Percentiles rank a stretch among this genome's conserved stretches.
These are phyloP conservation scores for Gonapodya sp. DNA, from an alignment of 192 early-diverging fungal genomes.

Conservation along the genomic window DNA sequence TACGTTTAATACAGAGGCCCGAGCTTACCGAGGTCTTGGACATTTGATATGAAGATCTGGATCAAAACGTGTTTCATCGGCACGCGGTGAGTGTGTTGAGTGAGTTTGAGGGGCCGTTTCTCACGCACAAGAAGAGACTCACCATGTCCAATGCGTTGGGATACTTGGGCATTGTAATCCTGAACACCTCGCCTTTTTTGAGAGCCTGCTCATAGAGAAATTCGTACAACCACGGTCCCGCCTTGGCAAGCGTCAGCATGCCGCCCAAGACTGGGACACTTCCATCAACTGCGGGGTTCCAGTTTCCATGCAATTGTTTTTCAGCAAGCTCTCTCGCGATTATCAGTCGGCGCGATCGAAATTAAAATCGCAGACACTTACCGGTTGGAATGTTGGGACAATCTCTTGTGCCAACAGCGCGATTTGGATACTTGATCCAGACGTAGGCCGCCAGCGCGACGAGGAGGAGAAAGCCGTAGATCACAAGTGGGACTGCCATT, in stretches of 20 bases:
- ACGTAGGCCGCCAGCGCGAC: neutral
- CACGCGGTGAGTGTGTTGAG: too few species aligned
- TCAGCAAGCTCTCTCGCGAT: neutral
- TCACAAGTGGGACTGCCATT: neutral
- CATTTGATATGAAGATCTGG: neutral
- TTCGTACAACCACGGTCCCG: neutral
- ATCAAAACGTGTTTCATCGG: too few species aligned
- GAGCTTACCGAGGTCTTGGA: neutral
- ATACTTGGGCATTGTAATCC: neutral
- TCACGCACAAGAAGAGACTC: too few species aligned
- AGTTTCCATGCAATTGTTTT: neutral
- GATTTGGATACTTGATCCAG: neutral
- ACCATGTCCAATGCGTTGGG: neutral
- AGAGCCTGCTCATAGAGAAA: neutral
- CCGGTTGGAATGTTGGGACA: neutral
- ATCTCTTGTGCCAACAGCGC: neutral
- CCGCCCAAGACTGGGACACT: neutral
- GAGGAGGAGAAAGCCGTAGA: neutral
- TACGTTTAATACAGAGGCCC: too few species aligned
- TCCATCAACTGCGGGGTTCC: neutral
- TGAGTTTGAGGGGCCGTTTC: too few species aligned
- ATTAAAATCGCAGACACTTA: neutral
- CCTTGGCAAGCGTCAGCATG: neutral
- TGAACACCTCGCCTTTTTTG: neutral
- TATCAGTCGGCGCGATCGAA: neutral